These are phyloP conservation scores for Sugiyamaella neomexicana DNA, from an alignment of 1,139 yeast species.

Conservation along the genomic window DNA sequence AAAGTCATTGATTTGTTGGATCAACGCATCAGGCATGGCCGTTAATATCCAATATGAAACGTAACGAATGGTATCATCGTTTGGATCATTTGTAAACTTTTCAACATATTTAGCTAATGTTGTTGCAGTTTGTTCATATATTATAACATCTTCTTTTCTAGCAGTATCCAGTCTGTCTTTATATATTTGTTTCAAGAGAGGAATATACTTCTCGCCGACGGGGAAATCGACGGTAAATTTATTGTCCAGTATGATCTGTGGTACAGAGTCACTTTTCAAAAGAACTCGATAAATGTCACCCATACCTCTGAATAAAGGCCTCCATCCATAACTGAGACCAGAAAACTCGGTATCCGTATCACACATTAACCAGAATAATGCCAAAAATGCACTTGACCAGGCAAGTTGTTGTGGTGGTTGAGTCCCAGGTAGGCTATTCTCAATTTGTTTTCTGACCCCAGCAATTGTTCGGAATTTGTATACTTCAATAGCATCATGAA, in stretches of 20 bases:
- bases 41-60: constrained; percentile 14
- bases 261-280: not conserved
- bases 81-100: not conserved
- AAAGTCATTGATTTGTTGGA: constrained; percentile 16
- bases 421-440: constrained; percentile 1
- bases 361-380: constrained; percentile 17
- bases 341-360: constrained; percentile 19
- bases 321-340: constrained; percentile 18
- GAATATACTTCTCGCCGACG: constrained; percentile 5
- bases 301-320: constrained; percentile 19
- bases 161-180: not conserved
- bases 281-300: constrained; percentile 9
- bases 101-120: not conserved
- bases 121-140: constrained; percentile 5
- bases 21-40: constrained; percentile 9
- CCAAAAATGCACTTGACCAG: constrained; percentile 18
- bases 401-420: constrained; percentile 16
- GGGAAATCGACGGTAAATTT: not conserved
- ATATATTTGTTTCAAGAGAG: constrained; percentile 1
- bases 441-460: constrained; percentile 14
- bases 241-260: not conserved
- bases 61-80: not conserved
- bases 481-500: constrained; percentile 9
- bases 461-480: constrained; percentile 17
- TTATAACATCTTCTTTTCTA: not conserved